phyloP scores from a whole-genome alignment of 805 yeast genomes.

The Zygotorulaspora florentina region DNA sequence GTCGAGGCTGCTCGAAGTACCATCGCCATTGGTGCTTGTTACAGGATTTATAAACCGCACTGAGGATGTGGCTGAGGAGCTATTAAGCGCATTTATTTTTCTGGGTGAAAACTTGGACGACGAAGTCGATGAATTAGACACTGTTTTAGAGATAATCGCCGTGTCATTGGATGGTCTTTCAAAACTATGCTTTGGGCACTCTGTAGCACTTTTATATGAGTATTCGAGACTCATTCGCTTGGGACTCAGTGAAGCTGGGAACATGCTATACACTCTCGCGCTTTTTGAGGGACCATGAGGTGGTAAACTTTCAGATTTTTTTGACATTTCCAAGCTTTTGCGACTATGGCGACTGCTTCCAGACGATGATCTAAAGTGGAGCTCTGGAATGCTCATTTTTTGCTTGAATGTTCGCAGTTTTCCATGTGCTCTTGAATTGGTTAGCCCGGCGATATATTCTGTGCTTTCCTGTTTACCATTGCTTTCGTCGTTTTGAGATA shows the following conservation, averaged over 20 bases:
- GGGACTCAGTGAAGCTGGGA: slow-evolving; percentile 8
- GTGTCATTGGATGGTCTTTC: slow-evolving; percentile 1
- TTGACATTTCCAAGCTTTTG: slow-evolving; percentile 5
- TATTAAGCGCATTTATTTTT: slow-evolving; percentile 6
- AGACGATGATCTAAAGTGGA: slow-evolving; percentile 13
- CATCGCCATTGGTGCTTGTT: background rate
- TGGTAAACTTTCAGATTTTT: background rate
- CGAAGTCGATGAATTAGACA: slow-evolving; percentile 4
- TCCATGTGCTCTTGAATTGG: slow-evolving; percentile 9
- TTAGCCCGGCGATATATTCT: background rate
- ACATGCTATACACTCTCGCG: background rate
- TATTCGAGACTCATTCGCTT: slow-evolving; percentile 2
- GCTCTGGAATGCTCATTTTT: slow-evolving; percentile 24
- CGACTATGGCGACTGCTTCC: slow-evolving; percentile 7
- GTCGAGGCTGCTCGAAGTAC: background rate
- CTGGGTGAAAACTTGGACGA: slow-evolving; percentile 10
- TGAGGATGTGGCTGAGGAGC: slow-evolving; percentile 14
- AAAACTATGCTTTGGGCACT: background rate
- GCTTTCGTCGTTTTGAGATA: background rate
- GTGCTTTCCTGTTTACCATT: background rate
- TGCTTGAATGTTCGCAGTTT: slow-evolving; percentile 22
- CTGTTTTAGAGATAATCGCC: slow-evolving; percentile 6
- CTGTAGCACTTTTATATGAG: slow-evolving; percentile 1
- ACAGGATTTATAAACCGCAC: slow-evolving; percentile 5
- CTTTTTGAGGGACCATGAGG: background rate